A percentile compares a stretch with the other conserved stretches of the same genome.
Conservation (phyloP, 805 yeast species). For the Monosporozyma siamensis region DNA sequence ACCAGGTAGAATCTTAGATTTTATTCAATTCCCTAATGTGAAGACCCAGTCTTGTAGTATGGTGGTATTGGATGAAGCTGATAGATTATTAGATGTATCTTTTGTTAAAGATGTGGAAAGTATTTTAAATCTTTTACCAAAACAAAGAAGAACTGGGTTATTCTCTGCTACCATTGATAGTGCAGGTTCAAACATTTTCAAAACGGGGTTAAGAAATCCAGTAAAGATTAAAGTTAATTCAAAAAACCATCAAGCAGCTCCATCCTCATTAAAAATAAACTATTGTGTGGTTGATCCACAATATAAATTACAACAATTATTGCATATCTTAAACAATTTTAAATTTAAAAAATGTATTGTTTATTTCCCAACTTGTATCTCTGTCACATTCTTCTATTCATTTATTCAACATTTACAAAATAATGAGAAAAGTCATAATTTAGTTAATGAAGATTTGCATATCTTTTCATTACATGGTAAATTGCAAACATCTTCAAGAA, state of each 20-base stretch:
- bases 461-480: conserved; percentile 86
- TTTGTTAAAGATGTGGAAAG: conserved; percentile 59
- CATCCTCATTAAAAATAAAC: conserved; percentile 52
- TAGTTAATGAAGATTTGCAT: conserved; percentile 26
- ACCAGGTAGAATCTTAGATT: conserved; percentile 81
- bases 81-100: conserved; percentile 69
- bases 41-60: conserved; percentile 58
- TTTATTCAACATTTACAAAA: conserved; percentile 38
- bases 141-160: conserved; percentile 86
- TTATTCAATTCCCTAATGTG: conserved; percentile 49
- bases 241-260: conserved; percentile 34
- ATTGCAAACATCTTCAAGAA: conserved; percentile 67
- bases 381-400: conserved; percentile 69
- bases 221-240: conserved; percentile 75
- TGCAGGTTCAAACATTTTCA: conserved; percentile 69
- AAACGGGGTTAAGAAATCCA: conserved; percentile 89
- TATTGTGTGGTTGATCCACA: conserved; percentile 54
- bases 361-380: conserved; percentile 82
- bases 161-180: conserved; percentile 89
- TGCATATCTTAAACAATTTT: conserved; percentile 43
- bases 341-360: conserved; percentile 75
- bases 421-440: conserved; percentile 12
- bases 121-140: conserved; percentile 65
- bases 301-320: conserved; percentile 48
- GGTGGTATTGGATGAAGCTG: conserved; percentile 87